These are phyloP conservation scores for Irineochytrium annulatum DNA, from an alignment of 192 early-diverging fungal species.

Conservation along the genomic window DNA sequence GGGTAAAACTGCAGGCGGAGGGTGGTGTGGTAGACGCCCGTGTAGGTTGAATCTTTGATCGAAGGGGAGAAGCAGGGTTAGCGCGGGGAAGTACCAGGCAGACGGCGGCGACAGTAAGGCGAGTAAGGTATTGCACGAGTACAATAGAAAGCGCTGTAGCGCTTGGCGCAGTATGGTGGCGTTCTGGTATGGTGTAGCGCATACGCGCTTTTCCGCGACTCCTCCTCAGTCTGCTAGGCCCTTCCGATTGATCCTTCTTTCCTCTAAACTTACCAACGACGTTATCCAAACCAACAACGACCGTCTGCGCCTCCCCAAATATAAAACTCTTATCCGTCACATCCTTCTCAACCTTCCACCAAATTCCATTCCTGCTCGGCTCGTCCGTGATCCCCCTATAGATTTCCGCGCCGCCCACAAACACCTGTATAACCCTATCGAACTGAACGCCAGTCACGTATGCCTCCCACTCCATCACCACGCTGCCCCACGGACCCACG, in stretches of 20 bases:
- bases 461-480: conserved; percentile 15
- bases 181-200: no score
- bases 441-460: conserved; percentile 24
- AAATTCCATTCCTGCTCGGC: conserved; percentile 18
- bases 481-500: conserved; percentile 3
- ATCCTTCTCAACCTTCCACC: conserved; percentile 24
- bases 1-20: conserved; percentile 24
- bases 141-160: no score
- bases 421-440: conserved; percentile 22
- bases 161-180: no score
- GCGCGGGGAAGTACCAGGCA: not conserved
- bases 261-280: conserved; percentile 18
- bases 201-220: no score
- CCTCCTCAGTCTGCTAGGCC: no score
- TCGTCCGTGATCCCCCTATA: conserved; percentile 22
- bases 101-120: not conserved
- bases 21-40: conserved; percentile 21
- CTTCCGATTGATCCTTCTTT: no score
- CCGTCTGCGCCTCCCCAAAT: conserved; percentile 3
- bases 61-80: not conserved
- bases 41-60: no score
- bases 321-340: conserved; percentile 17
- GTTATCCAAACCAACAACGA: conserved; percentile 27
- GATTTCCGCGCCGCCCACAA: conserved; percentile 22
- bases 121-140: no score